These are phyloP conservation scores for Eimeria necatrix DNA, from an alignment of 169 alveolate species.

Conservation along the genomic window DNA sequence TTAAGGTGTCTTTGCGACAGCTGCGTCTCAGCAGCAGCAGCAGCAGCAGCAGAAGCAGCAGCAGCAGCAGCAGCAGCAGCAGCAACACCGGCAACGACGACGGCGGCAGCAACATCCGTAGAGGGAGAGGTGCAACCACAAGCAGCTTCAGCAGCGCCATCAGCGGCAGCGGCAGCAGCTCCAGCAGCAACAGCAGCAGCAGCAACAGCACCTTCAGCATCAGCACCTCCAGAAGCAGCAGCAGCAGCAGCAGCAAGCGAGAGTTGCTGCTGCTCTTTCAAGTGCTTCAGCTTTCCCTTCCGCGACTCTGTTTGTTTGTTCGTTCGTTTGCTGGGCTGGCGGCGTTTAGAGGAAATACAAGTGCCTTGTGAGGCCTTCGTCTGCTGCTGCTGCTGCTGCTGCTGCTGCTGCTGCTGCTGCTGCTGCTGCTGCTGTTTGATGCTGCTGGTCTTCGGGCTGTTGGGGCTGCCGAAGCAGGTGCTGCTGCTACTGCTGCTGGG, in stretches of 20 bases:
- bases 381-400: not conserved
- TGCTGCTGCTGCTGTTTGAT: no score
- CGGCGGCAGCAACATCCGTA: no score
- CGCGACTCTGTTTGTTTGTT: not conserved
- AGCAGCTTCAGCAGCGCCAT: not conserved
- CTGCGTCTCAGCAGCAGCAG: no score
- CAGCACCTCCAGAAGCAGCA: no score
- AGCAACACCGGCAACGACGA: no score
- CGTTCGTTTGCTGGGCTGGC: not conserved
- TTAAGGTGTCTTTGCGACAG: not conserved
- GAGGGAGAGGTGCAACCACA: not conserved
- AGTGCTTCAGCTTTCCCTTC: not conserved
- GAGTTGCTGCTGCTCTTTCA: not conserved
- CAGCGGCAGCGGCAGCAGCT: not conserved
- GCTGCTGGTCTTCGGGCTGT: no score
- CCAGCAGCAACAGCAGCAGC: not conserved
- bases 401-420: not conserved
- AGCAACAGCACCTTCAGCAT: no score
- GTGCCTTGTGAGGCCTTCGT: not conserved
- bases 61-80: no score
- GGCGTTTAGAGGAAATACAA: not conserved
- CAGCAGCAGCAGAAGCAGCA: no score
- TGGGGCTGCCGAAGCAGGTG: no score
- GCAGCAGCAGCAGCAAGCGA: not conserved
- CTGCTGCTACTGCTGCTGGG: no score